Evolutionary conservation across 495 filamentous ascomycete genomes (phyloP), one percentile per base, ranked within the genome.

Genomic region (Cercophora newfieldiana): DNA sequence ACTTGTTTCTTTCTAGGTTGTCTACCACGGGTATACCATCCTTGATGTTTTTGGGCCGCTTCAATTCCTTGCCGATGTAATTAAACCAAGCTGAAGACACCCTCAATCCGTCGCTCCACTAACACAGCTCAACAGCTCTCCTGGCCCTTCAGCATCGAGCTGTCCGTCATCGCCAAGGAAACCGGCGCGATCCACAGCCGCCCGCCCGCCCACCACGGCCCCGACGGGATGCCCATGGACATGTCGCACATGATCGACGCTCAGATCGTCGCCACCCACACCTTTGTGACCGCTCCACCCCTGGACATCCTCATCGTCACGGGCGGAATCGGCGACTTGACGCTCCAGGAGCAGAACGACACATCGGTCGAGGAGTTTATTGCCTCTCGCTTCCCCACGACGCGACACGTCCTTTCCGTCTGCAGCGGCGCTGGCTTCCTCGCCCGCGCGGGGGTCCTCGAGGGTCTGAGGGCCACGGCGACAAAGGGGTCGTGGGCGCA

Each of bases 271-370:
- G 88, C 89, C 21, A 91, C 89, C 3, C 88, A 88, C 74, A 88
- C 87, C 0, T 89, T 86, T 69, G 67, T 63, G 14, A 74, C 69
- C 18, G 74, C 77, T 2, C 80, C 80, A 0, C 68, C 75, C 26
- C 71, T 91, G 5, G 89, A 93, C 51, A 83, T 90, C 10, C 80
- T 92, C 3, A 71, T 92, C 53, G 76, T 93, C 2, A 89, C 88
- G 0, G 90, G 90, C 4, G 90, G 90, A 0, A 12, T 75, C 1
- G 89, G 89, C 22, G 74, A 79, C 3, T 1, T 53, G 16, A 19
- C 49, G 7, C 59, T 86, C 1, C 63, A 74, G 8, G 68, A 77
- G 12, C 64, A 60, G 18, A 75, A 77, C 55, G 70, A 82, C 16
- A 63, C 60, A 7, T 68, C 68, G 7, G 71, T 80, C 7, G 77